Conservation (phyloP, 495 filamentous ascomycete genomes). For the Xylaria cubensis region DNA sequence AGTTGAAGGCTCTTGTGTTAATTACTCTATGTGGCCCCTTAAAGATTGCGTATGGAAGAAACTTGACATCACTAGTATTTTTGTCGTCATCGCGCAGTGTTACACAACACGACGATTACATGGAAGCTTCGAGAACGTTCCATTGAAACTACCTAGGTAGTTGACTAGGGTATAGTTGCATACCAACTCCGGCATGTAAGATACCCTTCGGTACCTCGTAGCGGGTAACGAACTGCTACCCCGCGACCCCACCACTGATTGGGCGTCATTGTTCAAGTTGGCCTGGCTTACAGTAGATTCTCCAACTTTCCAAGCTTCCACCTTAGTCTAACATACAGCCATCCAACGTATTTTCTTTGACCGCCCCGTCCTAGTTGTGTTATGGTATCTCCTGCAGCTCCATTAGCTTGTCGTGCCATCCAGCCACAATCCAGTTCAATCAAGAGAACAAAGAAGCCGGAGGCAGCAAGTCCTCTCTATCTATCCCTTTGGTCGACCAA, state of each 20-base stretch:
- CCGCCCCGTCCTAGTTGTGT: constrained; percentile 24
- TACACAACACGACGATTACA: neutral
- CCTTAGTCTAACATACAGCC: constrained; percentile 1
- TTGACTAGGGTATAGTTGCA: neutral
- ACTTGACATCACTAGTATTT: neutral
- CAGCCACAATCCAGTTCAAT: constrained; percentile 1
- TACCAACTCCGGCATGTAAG: neutral
- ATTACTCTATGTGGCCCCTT: neutral
- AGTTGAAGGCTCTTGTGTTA: neutral
- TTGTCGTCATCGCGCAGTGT: constrained; percentile 12
- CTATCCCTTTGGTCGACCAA: neutral
- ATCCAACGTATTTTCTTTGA: constrained; percentile 18
- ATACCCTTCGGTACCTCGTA: neutral
- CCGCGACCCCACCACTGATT: constrained; percentile 28
- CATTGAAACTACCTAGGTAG: neutral
- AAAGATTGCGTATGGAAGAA: neutral
- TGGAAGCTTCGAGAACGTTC: constrained; percentile 30
- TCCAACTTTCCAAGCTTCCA: constrained; percentile 27
- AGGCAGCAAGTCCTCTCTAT: constrained; percentile 5
- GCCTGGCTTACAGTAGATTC: constrained; percentile 8
- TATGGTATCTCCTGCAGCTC: constrained; percentile 23
- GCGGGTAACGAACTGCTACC: constrained; percentile 12
- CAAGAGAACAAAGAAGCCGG: constrained; percentile 16
- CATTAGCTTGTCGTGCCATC: constrained; percentile 4
- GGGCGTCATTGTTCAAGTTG: constrained; percentile 15